A percentile compares a stretch with the other conserved stretches of the same genome.
phyloP scores from a whole-genome alignment of 2,329 filamentous ascomycete species.

The Phialophora macrospora region DNA sequence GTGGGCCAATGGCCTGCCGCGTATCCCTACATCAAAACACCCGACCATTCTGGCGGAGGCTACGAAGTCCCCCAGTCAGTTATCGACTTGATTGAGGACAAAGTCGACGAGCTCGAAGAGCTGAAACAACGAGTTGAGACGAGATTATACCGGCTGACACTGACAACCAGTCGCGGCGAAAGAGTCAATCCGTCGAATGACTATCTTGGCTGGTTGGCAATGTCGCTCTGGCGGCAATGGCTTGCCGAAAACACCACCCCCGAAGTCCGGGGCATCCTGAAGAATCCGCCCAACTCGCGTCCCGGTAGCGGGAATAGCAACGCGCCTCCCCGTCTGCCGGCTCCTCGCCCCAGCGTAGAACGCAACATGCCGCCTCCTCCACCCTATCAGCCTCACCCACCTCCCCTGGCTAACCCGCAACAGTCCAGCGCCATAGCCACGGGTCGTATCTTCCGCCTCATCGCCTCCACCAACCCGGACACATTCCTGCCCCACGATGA shows the following conservation, averaged over 20 bases:
- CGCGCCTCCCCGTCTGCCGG: constrained; percentile 18
- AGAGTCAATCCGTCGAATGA: constrained; percentile 77
- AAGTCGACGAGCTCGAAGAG: constrained; percentile 89
- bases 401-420: constrained; percentile 17
- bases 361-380: constrained; percentile 28
- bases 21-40: constrained; percentile 72
- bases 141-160: constrained; percentile 77
- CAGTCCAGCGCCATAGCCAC: constrained; percentile 50
- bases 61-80: constrained; percentile 71
- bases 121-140: constrained; percentile 78
- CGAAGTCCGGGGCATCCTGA: constrained; percentile 59
- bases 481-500: constrained; percentile 82
- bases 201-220: constrained; percentile 87
- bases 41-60: constrained; percentile 43
- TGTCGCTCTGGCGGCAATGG: constrained; percentile 90
- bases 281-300: constrained; percentile 40
- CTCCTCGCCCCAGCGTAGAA: constrained; percentile 10
- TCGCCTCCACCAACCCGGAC: constrained; percentile 66
- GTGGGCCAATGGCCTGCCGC: constrained; percentile 91
- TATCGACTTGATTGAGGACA: constrained; percentile 89
- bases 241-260: constrained; percentile 86
- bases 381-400: constrained; percentile 26
- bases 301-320: constrained; percentile 26
- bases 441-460: constrained; percentile 76
- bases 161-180: constrained; percentile 80